These are phyloP conservation scores for Mucor irregularis DNA, from an alignment of 371 early-diverging fungal genomes.

Conservation along the genomic window DNA sequence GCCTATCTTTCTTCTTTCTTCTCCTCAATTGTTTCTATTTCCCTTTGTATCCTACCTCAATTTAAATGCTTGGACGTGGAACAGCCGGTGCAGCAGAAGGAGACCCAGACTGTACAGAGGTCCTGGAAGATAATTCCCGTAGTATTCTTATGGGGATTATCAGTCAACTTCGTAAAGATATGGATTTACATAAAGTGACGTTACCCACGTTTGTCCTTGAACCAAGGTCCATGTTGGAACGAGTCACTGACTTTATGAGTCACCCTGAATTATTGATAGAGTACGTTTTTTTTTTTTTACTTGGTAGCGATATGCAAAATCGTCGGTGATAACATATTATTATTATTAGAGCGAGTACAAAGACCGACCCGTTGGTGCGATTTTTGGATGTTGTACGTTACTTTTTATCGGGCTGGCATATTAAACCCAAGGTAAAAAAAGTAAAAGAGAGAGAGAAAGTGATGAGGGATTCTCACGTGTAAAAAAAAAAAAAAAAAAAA, in stretches of 20 bases:
- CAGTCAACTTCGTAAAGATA: slow-evolving; percentile 82
- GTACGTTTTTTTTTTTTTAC: slow-evolving; percentile 44
- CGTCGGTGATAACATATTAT: too few relatives aligned
- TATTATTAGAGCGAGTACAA: slow-evolving; percentile 52
- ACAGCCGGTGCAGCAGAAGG: slow-evolving; percentile 12
- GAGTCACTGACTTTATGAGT: slow-evolving; percentile 92
- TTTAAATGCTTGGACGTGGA: slow-evolving; percentile 19
- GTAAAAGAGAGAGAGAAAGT: not conserved
- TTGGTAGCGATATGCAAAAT: not conserved
- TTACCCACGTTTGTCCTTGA: slow-evolving; percentile 96
- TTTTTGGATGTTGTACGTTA: slow-evolving; percentile 85
- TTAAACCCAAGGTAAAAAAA: slow-evolving; percentile 79
- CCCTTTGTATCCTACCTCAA: not conserved
- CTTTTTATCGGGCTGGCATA: slow-evolving; percentile 94
- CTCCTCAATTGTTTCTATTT: not conserved
- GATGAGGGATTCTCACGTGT: not conserved
- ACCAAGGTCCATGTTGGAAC: slow-evolving; percentile 92
- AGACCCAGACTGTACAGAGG: slow-evolving; percentile 67
- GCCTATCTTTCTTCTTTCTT: not conserved
- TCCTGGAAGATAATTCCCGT: slow-evolving; percentile 81
- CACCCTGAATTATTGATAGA: slow-evolving; percentile 85
- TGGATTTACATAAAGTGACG: slow-evolving; percentile 87
- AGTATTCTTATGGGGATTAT: slow-evolving; percentile 86
- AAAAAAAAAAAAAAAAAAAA: not conserved
- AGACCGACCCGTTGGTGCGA: slow-evolving; percentile 74